A percentile compares a stretch with the other conserved stretches of the same genome.
Conservation (phyloP, 768 basidiomycete genomes). For the Polyporus arcularius region DNA sequence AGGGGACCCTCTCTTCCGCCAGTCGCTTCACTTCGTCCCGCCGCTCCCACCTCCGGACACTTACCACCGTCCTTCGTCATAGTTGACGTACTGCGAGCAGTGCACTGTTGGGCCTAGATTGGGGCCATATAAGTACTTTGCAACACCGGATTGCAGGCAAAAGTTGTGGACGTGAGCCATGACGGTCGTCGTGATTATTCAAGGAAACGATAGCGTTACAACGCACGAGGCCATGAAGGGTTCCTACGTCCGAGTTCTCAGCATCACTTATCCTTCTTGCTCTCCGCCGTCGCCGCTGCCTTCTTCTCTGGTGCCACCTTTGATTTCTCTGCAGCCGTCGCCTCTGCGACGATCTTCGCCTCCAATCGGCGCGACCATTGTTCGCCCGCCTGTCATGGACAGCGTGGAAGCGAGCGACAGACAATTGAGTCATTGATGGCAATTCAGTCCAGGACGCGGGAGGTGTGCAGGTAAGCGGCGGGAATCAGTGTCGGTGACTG, state of each 20-base stretch:
- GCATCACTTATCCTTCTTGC: constrained; percentile 29
- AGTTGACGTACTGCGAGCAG: too few relatives aligned
- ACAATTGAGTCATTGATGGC: too few relatives aligned
- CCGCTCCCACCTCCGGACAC: too few relatives aligned
- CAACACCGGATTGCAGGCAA: too few relatives aligned
- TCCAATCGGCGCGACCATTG: constrained; percentile 48
- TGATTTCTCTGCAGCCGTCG: constrained; percentile 20
- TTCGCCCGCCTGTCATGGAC: constrained; percentile 42
- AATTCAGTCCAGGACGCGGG: background rate
- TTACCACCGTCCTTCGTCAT: background rate
- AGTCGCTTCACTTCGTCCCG: too few relatives aligned
- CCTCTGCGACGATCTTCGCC: constrained; percentile 38
- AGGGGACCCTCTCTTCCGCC: too few relatives aligned
- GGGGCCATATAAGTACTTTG: too few relatives aligned
- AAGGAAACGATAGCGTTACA: constrained; percentile 1
- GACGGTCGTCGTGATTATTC: too few relatives aligned
- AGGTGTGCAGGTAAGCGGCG: background rate
- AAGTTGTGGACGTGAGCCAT: too few relatives aligned
- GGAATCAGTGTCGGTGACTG: background rate
- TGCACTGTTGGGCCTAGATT: too few relatives aligned
- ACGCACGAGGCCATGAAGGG: background rate
- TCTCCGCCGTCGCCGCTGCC: constrained; percentile 18
- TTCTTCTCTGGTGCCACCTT: constrained; percentile 14
- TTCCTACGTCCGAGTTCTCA: background rate
- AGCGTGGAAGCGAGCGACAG: background rate